Evolutionary conservation across 306 rosid species (phyloP), one percentile per base, ranked within the genome.

Genomic region (Casuarina glauca): DNA sequence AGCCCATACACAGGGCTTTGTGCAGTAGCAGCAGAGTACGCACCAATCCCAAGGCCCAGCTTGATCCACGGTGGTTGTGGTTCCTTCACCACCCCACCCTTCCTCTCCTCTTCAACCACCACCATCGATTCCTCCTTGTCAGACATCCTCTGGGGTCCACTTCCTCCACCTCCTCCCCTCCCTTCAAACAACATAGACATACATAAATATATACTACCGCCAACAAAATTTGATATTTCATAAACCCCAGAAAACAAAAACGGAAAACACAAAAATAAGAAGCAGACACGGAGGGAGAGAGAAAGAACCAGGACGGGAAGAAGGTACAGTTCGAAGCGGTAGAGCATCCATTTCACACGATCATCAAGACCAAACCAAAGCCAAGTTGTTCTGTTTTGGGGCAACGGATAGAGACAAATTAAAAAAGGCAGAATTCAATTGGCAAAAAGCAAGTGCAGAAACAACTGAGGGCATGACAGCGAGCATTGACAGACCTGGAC

Each of bases 31-130:
- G 74, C 51, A 63, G 88, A 72, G 55, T 48, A 16, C 68, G 79
- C 62, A 53, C 75, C 86, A 81, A 81, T 66, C 55, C 87, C 85
- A 7, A 82, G 77, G 7, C 82, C 87, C 77, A 86, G 86, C 67
- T 74, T 74, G 75, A 78, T 69, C 51, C 70, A 69, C 69, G 84
- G 69, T 32, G 77, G 71, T 46, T 74, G 26, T 51, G 78, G 86
- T 68, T 82, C 80, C 61, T 83, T 78, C 17, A 55, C 69, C 74
- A 64, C 9, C 57, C 69, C 75, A 50, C 51, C 48, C 62, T 43
- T 64, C 48, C 41, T 62, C 69, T 79, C 67, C 66, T 42, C 69
- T 58, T 80, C 72, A 81, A 54, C 84, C 67, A 16, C 75, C 63
- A 76, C 81, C 84, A 16, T 81, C 80, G 3, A 50, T 39, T 71